Base-by-base conservation (phyloP, 192 early-diverging fungal genomes). In the Coemansia sp. region DNA sequence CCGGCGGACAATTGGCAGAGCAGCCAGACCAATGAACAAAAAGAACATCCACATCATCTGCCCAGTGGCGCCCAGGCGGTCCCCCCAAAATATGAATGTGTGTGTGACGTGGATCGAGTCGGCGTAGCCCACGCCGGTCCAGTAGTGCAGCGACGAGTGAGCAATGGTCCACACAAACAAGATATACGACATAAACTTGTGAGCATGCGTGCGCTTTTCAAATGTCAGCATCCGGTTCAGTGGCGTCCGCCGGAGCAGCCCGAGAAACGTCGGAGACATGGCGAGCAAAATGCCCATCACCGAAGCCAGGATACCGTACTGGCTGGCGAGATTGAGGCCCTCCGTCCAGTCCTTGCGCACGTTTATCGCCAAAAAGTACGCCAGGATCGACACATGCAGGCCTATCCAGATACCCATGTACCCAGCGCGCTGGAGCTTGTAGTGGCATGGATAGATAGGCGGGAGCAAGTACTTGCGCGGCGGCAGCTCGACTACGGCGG, bases 241-340 rank as follows among this genome's bases (percentile, higher is more conserved):
- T 7, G 88, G 80, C 34, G 87, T 89, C 29, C 69, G 71, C 20
- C 89, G 87, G 44, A 91, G 64, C 49, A 87, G 65, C 0, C 85
- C 83, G 22, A 92, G 77, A 57, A 90, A 81, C 29, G 92, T 97
- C 20, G 92, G 86, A 73, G 93, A 96, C 73, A 97, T 84, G 61
- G 82, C 82, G 13, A 84, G 39, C 24, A 79, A 62, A 24, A 84
- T 84, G n/a, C 78, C 82, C 78, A 84, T 84, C n/a, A 83, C 69
- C 15, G 81, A 83, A 10, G 73, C 34, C 53, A 83, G 50, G 4
- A 83, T 83, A 16, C 81, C 81, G 38, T 83, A 78, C 49, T 83
- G 81, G 12, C 76, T 69, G 6, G 81, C 75, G 39, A 77, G 39
- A 40, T 83, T 83, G 13, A 83, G 76, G 11, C 81, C 81, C 49